Evolutionary conservation across 2,329 filamentous ascomycete species (phyloP).

Genomic region (Trichocomaceae sp.): DNA sequence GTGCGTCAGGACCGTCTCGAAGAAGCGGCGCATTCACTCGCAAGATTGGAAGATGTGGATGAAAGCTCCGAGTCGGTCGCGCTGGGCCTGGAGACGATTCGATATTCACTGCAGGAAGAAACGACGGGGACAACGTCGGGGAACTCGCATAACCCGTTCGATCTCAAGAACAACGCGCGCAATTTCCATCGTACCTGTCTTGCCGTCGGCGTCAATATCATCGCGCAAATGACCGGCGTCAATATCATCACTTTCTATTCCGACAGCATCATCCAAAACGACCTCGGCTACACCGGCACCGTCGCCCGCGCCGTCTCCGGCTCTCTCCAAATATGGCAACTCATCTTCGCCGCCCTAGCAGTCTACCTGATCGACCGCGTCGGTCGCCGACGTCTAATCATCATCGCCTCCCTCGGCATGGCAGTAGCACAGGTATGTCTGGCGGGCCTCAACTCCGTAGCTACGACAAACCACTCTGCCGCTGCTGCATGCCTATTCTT

Average conservation of each 20-base stretch:
- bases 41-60: not conserved
- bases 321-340: slow-evolving; percentile 20
- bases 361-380: slow-evolving; percentile 67
- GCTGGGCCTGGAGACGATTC: slow-evolving; percentile 8
- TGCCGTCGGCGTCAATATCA: slow-evolving; percentile 22
- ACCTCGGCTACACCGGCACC: slow-evolving; percentile 19
- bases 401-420: slow-evolving; percentile 62
- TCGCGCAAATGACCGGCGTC: slow-evolving; percentile 25
- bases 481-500: slow-evolving; percentile 43
- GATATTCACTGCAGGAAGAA: slow-evolving; percentile 5
- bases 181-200: slow-evolving; percentile 22
- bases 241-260: slow-evolving; percentile 30
- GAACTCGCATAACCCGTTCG: slow-evolving; percentile 17
- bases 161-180: slow-evolving; percentile 19
- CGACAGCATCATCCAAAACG: slow-evolving; percentile 23
- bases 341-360: slow-evolving; percentile 34
- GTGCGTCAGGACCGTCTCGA: slow-evolving; percentile 7
- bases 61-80: slow-evolving; percentile 8
- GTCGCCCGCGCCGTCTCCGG: slow-evolving; percentile 20
- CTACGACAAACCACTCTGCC: slow-evolving; percentile 28
- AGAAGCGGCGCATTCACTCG: slow-evolving; percentile 14
- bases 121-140: slow-evolving; percentile 13
- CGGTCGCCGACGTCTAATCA: slow-evolving; percentile 63
- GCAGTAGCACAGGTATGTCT: slow-evolving; percentile 37
- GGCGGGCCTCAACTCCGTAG: slow-evolving; percentile 34